Evolutionary conservation across 2,329 filamentous ascomycete genomes (phyloP).

Genomic region (Aspergillus piperis): DNA sequence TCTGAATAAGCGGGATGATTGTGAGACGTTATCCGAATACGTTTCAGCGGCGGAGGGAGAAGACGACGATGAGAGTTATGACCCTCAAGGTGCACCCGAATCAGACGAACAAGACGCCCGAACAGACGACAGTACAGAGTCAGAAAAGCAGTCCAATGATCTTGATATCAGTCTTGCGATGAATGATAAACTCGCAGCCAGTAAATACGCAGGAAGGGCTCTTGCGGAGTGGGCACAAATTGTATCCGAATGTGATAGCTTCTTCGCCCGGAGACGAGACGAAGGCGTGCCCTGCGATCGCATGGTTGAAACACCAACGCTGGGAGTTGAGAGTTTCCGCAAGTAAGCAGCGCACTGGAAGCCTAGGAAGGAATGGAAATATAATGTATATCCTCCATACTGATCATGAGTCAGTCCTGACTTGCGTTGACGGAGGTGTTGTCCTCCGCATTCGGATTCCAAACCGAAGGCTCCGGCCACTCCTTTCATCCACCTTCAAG

Average conservation of each 20-base stretch:
- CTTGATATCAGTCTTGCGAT: conserved; percentile 17
- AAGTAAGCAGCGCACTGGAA: conserved; percentile 33
- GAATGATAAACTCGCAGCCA: conserved; percentile 40
- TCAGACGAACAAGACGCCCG: conserved; percentile 7
- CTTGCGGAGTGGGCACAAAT: conserved; percentile 66
- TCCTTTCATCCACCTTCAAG: not conserved
- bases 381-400: not conserved
- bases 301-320: conserved; percentile 61
- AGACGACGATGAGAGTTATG: conserved; percentile 15
- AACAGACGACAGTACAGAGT: not conserved
- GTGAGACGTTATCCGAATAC: conserved; percentile 28
- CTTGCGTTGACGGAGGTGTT: not conserved
- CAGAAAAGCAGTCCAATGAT: conserved; percentile 13
- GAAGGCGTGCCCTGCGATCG: conserved; percentile 62
- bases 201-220: conserved; percentile 63
- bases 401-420: not conserved
- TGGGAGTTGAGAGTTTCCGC: conserved; percentile 64
- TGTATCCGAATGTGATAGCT: conserved; percentile 63
- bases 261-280: conserved; percentile 62
- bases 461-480: not conserved
- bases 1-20: conserved; percentile 25
- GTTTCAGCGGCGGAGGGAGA: conserved; percentile 22
- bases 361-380: conserved; percentile 15
- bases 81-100: conserved; percentile 8
- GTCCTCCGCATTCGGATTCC: not conserved